Conservation (phyloP, 805 yeast genomes). For the Saccharomycopsis sp. region DNA sequence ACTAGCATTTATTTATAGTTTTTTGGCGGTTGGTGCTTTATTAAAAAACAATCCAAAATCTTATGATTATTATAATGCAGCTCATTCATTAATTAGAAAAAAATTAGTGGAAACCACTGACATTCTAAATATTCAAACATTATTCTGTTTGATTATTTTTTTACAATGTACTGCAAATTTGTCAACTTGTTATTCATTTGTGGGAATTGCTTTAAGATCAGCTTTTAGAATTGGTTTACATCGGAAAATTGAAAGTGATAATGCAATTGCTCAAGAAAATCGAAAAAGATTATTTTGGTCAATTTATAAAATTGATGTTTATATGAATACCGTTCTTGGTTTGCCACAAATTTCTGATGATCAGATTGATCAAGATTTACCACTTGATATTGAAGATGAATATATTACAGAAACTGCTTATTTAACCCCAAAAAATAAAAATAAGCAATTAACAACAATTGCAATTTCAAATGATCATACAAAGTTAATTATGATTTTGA, state of each 20-base stretch:
- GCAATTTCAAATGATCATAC: slow-evolving; percentile 79
- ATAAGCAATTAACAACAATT: slow-evolving; percentile 18
- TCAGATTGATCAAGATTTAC: slow-evolving; percentile 82
- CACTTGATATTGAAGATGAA: slow-evolving; percentile 79
- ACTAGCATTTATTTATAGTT: slow-evolving; percentile 71
- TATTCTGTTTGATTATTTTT: slow-evolving; percentile 77
- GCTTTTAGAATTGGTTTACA: slow-evolving; percentile 79
- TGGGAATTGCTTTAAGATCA: slow-evolving; percentile 77
- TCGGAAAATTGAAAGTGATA: slow-evolving; percentile 51
- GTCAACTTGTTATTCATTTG: slow-evolving; percentile 80
- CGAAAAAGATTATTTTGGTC: slow-evolving; percentile 84
- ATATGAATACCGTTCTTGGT: slow-evolving; percentile 79
- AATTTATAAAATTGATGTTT: slow-evolving; percentile 81
- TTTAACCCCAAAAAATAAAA: slow-evolving; percentile 22
- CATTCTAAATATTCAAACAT: slow-evolving; percentile 29
- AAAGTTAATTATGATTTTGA: slow-evolving; percentile 55
- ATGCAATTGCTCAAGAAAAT: slow-evolving; percentile 74
- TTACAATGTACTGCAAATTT: slow-evolving; percentile 82
- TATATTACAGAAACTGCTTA: slow-evolving; percentile 39
- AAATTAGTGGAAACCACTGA: slow-evolving; percentile 17
- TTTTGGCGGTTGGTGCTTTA: slow-evolving; percentile 82
- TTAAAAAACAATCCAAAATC: slow-evolving; percentile 28
- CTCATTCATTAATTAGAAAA: slow-evolving; percentile 10
- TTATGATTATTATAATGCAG: slow-evolving; percentile 18
- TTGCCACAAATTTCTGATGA: slow-evolving; percentile 68